A percentile compares a stretch with the other conserved stretches of the same genome.
Evolutionary conservation across 106 monocot genomes (phyloP).

Genomic region (Dendrobium catenatum): DNA sequence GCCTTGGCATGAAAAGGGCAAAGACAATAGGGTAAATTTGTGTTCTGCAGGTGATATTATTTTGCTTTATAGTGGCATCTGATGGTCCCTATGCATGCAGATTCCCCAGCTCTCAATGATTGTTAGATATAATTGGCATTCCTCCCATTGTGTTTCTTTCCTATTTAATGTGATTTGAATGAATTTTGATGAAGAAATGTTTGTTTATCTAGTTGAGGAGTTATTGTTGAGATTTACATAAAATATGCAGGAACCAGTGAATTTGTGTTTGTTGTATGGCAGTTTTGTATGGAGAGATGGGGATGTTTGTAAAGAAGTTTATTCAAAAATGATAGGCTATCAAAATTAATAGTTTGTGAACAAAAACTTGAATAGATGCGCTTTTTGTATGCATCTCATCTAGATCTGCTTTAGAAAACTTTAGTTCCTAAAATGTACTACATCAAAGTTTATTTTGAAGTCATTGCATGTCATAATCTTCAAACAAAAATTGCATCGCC

Average conservation of each 20-base stretch:
- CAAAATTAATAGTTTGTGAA: not conserved
- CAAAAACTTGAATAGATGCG: not conserved
- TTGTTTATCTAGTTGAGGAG: not conserved
- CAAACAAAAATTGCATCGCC: not conserved
- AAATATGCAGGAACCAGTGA: not conserved
- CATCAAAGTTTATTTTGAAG: not conserved
- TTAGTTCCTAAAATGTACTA: not conserved
- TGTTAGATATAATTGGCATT: no score
- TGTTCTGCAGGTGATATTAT: not conserved
- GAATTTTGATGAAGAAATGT: not conserved
- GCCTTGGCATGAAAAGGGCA: slow-evolving; percentile 86
- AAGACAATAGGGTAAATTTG: slow-evolving; percentile 66
- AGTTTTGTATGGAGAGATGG: not conserved
- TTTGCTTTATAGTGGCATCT: not conserved
- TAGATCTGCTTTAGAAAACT: not conserved
- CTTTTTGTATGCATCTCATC: not conserved
- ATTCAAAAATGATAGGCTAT: not conserved
- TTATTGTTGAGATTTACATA: not conserved
- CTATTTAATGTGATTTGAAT: not conserved
- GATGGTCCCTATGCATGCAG: not conserved
- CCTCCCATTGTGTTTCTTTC: no score
- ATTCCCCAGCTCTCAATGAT: not conserved
- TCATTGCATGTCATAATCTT: not conserved
- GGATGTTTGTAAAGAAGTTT: not conserved
- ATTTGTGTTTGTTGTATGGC: not conserved